Percentiles rank a stretch among this genome's conserved stretches.
Conservation (phyloP, 371 early-diverging fungal genomes). For the Rhizopus delemar region DNA sequence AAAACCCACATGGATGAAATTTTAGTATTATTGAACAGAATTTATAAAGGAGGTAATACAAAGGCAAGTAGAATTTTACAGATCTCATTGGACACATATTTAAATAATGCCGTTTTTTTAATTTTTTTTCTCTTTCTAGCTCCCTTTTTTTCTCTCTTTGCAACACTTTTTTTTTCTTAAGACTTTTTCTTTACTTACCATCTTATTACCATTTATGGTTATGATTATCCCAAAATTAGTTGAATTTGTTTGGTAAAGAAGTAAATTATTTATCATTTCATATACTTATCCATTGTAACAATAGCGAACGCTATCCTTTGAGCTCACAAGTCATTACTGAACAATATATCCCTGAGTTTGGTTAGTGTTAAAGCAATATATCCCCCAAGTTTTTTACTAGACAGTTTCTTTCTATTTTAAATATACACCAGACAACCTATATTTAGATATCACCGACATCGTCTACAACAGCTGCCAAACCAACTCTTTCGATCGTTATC, state of each 20-base stretch:
- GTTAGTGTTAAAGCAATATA: slow-evolving; percentile 40
- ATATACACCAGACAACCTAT: slow-evolving; percentile 75
- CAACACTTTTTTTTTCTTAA: no score
- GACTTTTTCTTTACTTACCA: no score
- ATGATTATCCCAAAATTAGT: no score
- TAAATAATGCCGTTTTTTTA: no score
- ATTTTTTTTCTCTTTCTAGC: no score
- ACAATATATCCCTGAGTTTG: slow-evolving; percentile 93
- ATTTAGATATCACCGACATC: slow-evolving; percentile 99
- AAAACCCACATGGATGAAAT: no score
- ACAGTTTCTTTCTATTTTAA: slow-evolving; percentile 1
- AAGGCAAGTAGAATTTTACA: no score
- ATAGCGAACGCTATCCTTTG: slow-evolving; percentile 93
- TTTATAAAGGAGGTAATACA: no score
- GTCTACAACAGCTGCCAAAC: slow-evolving; percentile 98
- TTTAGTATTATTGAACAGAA: no score
- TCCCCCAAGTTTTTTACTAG: neutral
- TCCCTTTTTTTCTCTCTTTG: no score
- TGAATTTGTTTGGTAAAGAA: neutral
- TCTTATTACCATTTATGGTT: no score
- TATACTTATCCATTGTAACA: neutral
- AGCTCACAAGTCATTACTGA: slow-evolving; percentile 85
- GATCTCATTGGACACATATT: no score
- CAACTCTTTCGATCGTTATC: slow-evolving; percentile 61
- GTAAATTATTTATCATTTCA: slow-evolving; percentile 13